phyloP scores from a whole-genome alignment of 208 protist species.

The Leishmania lainsoni region DNA sequence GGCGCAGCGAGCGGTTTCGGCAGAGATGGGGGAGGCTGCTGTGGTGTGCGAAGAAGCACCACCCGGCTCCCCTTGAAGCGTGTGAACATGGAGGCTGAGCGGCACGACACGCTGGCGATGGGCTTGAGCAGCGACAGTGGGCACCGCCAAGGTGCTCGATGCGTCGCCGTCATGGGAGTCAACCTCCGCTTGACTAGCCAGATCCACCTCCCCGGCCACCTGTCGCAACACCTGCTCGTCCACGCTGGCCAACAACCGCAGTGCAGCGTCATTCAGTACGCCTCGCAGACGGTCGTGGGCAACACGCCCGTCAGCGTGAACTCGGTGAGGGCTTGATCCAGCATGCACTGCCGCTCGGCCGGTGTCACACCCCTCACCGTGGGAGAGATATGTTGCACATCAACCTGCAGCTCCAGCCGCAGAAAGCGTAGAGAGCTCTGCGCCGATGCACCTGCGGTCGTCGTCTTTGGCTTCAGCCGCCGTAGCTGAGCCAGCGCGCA shows the following conservation, averaged over 20 bases:
- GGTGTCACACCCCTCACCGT: conserved; percentile 19
- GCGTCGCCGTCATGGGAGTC: neutral
- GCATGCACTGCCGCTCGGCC: conserved; percentile 12
- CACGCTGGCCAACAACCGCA: conserved; percentile 34
- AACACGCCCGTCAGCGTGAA: conserved; percentile 28
- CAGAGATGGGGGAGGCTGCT: conserved; percentile 11
- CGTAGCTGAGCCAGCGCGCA: conserved; percentile 24
- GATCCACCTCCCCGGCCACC: conserved; percentile 18
- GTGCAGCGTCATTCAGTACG: conserved; percentile 32
- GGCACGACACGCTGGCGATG: conserved; percentile 11
- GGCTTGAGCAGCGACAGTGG: neutral
- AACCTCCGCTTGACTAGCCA: neutral
- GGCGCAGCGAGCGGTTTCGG: conserved; percentile 12
- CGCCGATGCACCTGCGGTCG: neutral
- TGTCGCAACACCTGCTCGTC: conserved; percentile 25
- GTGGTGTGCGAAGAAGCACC: conserved; percentile 7
- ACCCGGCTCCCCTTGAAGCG: conserved; percentile 13
- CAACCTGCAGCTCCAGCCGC: conserved; percentile 18
- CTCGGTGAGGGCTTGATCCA: conserved; percentile 21
- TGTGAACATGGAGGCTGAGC: conserved; percentile 31
- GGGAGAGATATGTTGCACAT: conserved; percentile 22
- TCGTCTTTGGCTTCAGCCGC: neutral
- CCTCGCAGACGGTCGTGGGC: conserved; percentile 26
- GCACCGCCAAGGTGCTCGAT: neutral
- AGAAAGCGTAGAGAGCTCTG: conserved; percentile 25